Percentiles rank a stretch among this genome's conserved stretches.
Evolutionary conservation across 2,329 filamentous ascomycete genomes (phyloP).

Genomic region (Chaetothyriales sp.): DNA sequence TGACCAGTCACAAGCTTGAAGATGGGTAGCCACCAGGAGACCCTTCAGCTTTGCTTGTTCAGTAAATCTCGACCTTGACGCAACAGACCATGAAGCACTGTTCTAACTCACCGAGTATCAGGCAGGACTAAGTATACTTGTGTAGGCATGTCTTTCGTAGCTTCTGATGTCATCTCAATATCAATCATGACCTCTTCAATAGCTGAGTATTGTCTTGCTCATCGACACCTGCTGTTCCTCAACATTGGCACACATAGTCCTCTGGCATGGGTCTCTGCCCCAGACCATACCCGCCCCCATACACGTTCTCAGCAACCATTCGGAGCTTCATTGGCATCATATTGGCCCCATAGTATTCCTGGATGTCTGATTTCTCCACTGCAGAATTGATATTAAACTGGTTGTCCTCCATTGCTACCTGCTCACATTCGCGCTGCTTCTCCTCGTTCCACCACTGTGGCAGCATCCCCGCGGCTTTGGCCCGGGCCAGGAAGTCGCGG

Average conservation of each 20-base stretch:
- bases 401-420: conserved; percentile 19
- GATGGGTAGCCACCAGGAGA: too few relatives aligned
- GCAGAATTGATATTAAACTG: conserved; percentile 8
- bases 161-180: too few relatives aligned
- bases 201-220: too few relatives aligned
- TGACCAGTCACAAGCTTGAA: too few relatives aligned
- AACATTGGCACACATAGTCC: conserved; percentile 7
- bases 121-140: too few relatives aligned
- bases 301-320: conserved; percentile 32
- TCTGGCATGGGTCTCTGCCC: conserved; percentile 9
- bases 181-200: too few relatives aligned
- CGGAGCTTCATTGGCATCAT: conserved; percentile 37
- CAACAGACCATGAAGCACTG: too few relatives aligned
- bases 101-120: too few relatives aligned
- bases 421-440: conserved; percentile 27
- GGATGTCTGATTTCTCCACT: conserved; percentile 17
- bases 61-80: too few relatives aligned
- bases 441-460: conserved; percentile 32
- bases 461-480: conserved; percentile 20
- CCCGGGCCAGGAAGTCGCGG: conserved; percentile 7
- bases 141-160: too few relatives aligned
- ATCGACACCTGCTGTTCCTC: not conserved
- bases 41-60: too few relatives aligned
- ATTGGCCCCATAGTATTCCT: conserved; percentile 30
- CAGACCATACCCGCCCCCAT: conserved; percentile 16